Base-by-base conservation (phyloP, 2,329 filamentous ascomycete genomes). In the Ascochyta fabae region DNA sequence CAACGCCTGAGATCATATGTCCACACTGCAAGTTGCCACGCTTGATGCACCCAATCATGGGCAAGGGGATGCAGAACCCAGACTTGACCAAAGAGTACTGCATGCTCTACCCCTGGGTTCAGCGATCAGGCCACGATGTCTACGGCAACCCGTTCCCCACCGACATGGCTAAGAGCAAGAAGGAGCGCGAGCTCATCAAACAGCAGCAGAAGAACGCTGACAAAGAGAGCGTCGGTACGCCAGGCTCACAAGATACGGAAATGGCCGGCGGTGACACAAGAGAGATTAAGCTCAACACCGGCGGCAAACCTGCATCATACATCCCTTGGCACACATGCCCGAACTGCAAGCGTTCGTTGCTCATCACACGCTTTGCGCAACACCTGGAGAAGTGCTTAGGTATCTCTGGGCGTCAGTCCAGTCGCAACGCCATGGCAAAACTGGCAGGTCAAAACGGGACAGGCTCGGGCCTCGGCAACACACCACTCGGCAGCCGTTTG, bases 141-240 rank as follows among this genome's bases (percentile, higher is more conserved):
- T 92, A 92, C 75, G 90, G 89, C 46, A 91, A 92, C 75, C 90
- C 88, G 26, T 93, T 90, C 83, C 87, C 90, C 13, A 87, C 86
- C 16, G 88, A 88, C 22, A 84, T 88, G 57, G 89, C 89, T 57
- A 90, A 90, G 80, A 92, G 89, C 64, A 82, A 77, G 83, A 92
- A 90, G 81, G 89, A 88, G 72, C 86, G 87, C 79, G 85, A 87
- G 72, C 68, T 78, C 48, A 71, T 77, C 52, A 73, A 77, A 69
- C 66, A 78, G 61, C 71, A 78, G 66, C 68, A 77, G 58, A 75
- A 75, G 62, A 70, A 73, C 43, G 69, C 70, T 22, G 75, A 78
- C 47, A 78, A 78, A 57, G 78, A 77, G 60, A 76, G 71, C 41
- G 75, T 78, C 19, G 77, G 77, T 44, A 81, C 79, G 22, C 79